phyloP scores from a whole-genome alignment of 805 yeast genomes.

The Hanseniaspora lachancei region DNA sequence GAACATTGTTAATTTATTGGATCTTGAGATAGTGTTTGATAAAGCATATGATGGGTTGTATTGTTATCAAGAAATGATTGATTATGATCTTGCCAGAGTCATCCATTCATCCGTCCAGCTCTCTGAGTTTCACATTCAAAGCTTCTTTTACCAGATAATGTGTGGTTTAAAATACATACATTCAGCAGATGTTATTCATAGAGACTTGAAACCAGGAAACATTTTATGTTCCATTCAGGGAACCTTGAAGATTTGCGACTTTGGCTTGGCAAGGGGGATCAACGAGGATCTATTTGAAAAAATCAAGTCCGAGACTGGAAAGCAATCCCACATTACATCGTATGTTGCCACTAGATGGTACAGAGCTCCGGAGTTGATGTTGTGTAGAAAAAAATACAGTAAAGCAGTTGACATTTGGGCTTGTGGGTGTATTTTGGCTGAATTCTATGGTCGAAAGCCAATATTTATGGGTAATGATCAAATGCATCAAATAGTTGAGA shows the following conservation, averaged over 20 bases:
- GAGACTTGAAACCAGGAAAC: constrained; percentile 88
- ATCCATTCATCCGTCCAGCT: constrained; percentile 64
- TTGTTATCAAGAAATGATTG: constrained; percentile 76
- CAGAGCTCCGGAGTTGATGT: constrained; percentile 79
- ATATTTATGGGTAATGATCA: constrained; percentile 66
- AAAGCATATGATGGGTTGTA: constrained; percentile 75
- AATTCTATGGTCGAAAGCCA: constrained; percentile 68
- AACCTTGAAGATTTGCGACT: constrained; percentile 73
- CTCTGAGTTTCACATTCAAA: constrained; percentile 71
- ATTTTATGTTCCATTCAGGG: constrained; percentile 67
- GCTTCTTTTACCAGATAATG: constrained; percentile 64
- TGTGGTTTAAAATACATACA: constrained; percentile 84
- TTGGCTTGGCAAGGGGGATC: constrained; percentile 81
- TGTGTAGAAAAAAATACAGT: constrained; percentile 45
- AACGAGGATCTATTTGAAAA: constrained; percentile 16
- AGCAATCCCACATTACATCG: constrained; percentile 45
- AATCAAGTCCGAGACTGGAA: constrained; percentile 21
- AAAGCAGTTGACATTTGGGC: constrained; percentile 87
- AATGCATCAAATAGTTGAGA: constrained; percentile 55
- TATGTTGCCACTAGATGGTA: constrained; percentile 95
- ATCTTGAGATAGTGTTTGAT: constrained; percentile 53
- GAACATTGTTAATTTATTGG: constrained; percentile 62
- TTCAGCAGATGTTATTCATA: constrained; percentile 80
- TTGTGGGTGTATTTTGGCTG: constrained; percentile 79
- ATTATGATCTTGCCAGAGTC: constrained; percentile 69